Base-by-base conservation (phyloP, 2,329 filamentous ascomycete genomes). In the Simplicillium aogashimaense region DNA sequence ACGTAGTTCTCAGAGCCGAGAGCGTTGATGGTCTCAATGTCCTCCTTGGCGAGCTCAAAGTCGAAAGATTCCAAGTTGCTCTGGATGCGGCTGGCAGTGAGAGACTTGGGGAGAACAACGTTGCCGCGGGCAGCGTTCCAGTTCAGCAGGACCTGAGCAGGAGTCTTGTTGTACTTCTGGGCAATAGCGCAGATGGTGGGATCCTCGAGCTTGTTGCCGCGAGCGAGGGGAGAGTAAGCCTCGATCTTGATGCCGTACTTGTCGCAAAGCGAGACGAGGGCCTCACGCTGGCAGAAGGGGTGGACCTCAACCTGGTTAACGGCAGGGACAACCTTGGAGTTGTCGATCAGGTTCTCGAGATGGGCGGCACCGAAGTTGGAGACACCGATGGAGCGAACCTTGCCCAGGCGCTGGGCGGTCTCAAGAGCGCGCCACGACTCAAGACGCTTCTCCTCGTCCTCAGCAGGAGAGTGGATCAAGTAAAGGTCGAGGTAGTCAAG, bases 221-320 rank as follows among this genome's bases (percentile, higher is more conserved):
- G 70, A 6, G 78, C 83, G 6, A 89, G 70, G 13, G 84, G 85
- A 15, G 83, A 85, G 59, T 79, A 81, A 2, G 72, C 74, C 35
- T 69, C 62, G 3, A 73, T 61, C 8, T 70, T 69, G 49, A 84
- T 82, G 43, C 63, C 58, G 50, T 79, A 60, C 51, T 70, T 59
- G 46, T 67, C 65, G 58, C 71, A 74, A 58, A 72, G 81, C 18
- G 67, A 60, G 20, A 83, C 49, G 7, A 83, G 63, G 36, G 67
- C 64, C 29, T 67, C 66, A 53, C 81, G 80, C 57, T 81, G 79
- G 44, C 82, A 67, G 58, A 86, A 84, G 2, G 84, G 83, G 60
- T 90, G 83, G 48, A 77, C 78, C 65, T 89, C 85, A 52, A 89
- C 81, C 67, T 90, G 85, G 65, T 90, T 88, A 47, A 83, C 72